Conservation (phyloP, 768 basidiomycete genomes). For the Auriculariales sp. region DNA sequence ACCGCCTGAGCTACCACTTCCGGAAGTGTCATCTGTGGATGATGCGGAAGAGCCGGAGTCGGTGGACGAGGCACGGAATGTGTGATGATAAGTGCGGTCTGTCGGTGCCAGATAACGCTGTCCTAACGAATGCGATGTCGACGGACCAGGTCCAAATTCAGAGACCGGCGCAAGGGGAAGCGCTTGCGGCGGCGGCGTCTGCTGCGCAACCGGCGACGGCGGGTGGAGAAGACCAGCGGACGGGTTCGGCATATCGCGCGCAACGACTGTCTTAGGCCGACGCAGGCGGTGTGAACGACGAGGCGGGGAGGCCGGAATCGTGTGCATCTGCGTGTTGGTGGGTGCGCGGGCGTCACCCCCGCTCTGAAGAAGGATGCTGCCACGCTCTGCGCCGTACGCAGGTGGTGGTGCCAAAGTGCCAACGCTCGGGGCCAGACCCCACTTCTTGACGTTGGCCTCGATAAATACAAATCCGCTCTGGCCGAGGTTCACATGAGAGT, state of each 20-base stretch:
- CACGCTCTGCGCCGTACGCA: slow-evolving; percentile 92
- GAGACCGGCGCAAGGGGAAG: slow-evolving; percentile 32
- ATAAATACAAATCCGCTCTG: slow-evolving; percentile 98
- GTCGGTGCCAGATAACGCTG: slow-evolving; percentile 50
- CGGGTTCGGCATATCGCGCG: slow-evolving; percentile 5
- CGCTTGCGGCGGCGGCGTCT: slow-evolving; percentile 1
- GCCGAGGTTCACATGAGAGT: slow-evolving; percentile 96
- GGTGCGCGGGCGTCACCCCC: slow-evolving; percentile 43
- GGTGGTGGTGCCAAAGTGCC: slow-evolving; percentile 96
- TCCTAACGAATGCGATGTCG: slow-evolving; percentile 25
- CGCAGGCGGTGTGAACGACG: slow-evolving; percentile 45
- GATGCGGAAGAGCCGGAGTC: slow-evolving; percentile 14
- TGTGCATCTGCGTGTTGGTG: slow-evolving; percentile 32
- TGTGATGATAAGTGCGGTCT: slow-evolving; percentile 43
- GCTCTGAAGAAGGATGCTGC: slow-evolving; percentile 88
- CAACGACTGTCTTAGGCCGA: slow-evolving; percentile 25
- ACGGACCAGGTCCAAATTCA: slow-evolving; percentile 38
- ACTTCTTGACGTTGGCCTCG: slow-evolving; percentile 99
- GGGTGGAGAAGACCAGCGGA: slow-evolving; percentile 33
- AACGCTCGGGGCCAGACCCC: slow-evolving; percentile 94
- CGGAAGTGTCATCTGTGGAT: slow-evolving; percentile 18
- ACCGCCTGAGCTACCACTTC: slow-evolving; percentile 41
- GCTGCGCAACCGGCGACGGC: slow-evolving; percentile 51
- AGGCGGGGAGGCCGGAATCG: slow-evolving; percentile 25
- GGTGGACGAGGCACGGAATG: slow-evolving; percentile 34